Evolutionary conservation across 2,329 filamentous ascomycete species (phyloP).

Genomic region (Biscogniauxia marginata): DNA sequence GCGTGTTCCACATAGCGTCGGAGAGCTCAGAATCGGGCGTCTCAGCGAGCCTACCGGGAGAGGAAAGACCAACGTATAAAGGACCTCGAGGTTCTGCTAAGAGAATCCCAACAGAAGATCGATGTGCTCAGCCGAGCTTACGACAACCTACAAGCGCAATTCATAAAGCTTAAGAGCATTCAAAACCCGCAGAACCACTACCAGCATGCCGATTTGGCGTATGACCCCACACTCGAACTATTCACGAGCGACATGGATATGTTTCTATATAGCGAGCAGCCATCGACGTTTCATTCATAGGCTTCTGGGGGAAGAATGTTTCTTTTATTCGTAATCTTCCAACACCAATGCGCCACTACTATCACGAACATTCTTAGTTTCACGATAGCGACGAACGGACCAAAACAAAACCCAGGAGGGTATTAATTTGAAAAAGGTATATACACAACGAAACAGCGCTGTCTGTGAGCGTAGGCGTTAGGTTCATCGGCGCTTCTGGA

Average conservation of each 20-base stretch:
- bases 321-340: neutral
- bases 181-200: conserved; percentile 28
- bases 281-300: conserved; percentile 1
- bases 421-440: neutral
- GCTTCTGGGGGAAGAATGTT: neutral
- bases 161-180: conserved; percentile 39
- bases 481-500: neutral
- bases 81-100: conserved; percentile 58
- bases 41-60: conserved; percentile 60
- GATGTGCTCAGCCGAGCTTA: conserved; percentile 55
- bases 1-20: conserved; percentile 43
- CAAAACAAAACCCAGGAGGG: too few relatives aligned
- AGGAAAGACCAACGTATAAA: conserved; percentile 65
- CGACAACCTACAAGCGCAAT: conserved; percentile 46
- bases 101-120: conserved; percentile 53
- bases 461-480: neutral
- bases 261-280: conserved; percentile 22
- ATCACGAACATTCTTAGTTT: too few relatives aligned
- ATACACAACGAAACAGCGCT: neutral
- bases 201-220: conserved; percentile 22
- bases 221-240: conserved; percentile 21
- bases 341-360: neutral
- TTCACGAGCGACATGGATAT: conserved; percentile 22
- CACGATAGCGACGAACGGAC: too few relatives aligned
- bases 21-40: conserved; percentile 59